Evolutionary conservation across 768 basidiomycete species (phyloP).

Genomic region (Russula sp.): DNA sequence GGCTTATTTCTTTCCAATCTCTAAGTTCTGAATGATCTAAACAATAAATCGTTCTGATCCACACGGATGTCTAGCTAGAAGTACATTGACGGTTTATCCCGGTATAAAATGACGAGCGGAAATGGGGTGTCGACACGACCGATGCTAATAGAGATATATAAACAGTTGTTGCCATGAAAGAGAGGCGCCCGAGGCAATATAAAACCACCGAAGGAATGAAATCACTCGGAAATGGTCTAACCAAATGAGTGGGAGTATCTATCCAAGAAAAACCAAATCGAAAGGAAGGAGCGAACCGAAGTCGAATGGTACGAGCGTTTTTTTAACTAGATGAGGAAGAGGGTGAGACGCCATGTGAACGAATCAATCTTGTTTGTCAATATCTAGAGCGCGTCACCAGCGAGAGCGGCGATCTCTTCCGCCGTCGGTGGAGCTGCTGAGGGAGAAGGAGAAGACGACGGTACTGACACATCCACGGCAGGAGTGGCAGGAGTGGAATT

Average conservation of each 20-base stretch:
- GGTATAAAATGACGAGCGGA: neutral
- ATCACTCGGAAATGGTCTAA: neutral
- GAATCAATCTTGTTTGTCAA: neutral
- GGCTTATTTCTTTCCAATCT: neutral
- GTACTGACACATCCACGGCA: neutral
- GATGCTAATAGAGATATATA: neutral
- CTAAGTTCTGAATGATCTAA: neutral
- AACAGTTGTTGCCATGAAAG: neutral
- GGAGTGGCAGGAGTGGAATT: neutral
- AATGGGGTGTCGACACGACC: neutral
- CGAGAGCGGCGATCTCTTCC: too few relatives aligned
- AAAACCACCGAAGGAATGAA: neutral
- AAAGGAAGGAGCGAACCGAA: neutral
- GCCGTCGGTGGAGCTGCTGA: too few relatives aligned
- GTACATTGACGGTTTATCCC: neutral
- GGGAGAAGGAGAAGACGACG: too few relatives aligned
- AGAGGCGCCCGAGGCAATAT: neutral
- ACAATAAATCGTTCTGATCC: neutral
- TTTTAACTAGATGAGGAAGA: neutral
- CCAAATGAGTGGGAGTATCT: slow-evolving; percentile 1
- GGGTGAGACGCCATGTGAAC: neutral
- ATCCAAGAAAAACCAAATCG: neutral
- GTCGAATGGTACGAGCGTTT: neutral
- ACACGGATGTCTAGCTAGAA: neutral
- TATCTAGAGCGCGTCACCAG: neutral